phyloP scores from a whole-genome alignment of 805 yeast genomes.

The Clavispora asparagi region DNA sequence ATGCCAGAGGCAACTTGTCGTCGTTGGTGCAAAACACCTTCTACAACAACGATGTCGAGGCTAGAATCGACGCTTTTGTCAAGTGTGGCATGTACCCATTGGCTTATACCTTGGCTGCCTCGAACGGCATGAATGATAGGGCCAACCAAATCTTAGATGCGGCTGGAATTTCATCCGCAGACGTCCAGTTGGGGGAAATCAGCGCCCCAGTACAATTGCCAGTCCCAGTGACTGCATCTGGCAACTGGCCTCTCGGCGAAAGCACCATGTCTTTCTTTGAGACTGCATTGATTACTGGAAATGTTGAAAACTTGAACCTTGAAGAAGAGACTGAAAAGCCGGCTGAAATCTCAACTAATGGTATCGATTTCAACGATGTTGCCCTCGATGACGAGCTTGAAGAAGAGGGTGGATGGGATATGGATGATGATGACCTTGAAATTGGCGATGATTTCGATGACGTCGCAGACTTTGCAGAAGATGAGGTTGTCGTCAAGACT shows the following conservation, averaged over 20 bases:
- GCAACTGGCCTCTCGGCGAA: conserved; percentile 80
- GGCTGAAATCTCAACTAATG: background rate
- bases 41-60: conserved; percentile 67
- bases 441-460: conserved; percentile 43
- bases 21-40: conserved; percentile 80
- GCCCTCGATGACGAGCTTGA: conserved; percentile 35
- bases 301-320: conserved; percentile 58
- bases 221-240: conserved; percentile 39
- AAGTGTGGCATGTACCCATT: conserved; percentile 79
- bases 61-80: conserved; percentile 68
- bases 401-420: conserved; percentile 74
- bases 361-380: conserved; percentile 10
- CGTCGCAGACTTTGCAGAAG: conserved; percentile 16
- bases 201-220: conserved; percentile 42
- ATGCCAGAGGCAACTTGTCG: conserved; percentile 73
- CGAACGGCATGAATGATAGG: conserved; percentile 71
- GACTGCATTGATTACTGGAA: conserved; percentile 68
- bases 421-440: conserved; percentile 75
- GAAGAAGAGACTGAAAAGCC: conserved; percentile 26
- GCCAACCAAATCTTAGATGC: conserved; percentile 70
- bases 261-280: conserved; percentile 78
- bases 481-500: conserved; percentile 2
- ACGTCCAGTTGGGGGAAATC: conserved; percentile 58
- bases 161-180: conserved; percentile 58
- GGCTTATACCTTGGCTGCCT: conserved; percentile 89